These are phyloP conservation scores for Papiliotrema nemorosa DNA, from an alignment of 1,284 basidiomycete genomes.

Conservation along the genomic window DNA sequence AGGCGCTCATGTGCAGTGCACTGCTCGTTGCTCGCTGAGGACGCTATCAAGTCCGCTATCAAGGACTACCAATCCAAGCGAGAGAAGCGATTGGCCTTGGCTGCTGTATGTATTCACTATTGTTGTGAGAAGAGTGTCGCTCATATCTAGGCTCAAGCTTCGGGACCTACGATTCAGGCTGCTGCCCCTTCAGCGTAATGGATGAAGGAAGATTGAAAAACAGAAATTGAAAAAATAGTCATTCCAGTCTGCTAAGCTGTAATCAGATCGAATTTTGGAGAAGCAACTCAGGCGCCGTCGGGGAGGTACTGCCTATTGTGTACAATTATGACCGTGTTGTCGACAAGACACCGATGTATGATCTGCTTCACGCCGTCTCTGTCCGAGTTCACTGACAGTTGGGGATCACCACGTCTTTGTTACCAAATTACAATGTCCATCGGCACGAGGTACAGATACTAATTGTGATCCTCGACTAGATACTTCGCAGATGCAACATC, in stretches of 20 bases:
- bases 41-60: slow-evolving; percentile 92
- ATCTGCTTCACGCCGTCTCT: no score
- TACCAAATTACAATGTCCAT: no score
- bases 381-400: no score
- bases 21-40: slow-evolving; percentile 87
- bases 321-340: no score
- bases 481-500: slow-evolving; percentile 20
- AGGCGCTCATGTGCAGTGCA: slow-evolving; percentile 42
- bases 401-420: no score
- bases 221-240: no score
- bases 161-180: slow-evolving; percentile 3
- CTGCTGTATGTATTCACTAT: slow-evolving; percentile 10
- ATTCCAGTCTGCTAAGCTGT: no score
- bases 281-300: no score
- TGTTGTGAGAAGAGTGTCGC: background rate
- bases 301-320: no score
- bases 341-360: no score
- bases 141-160: slow-evolving; percentile 2
- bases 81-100: slow-evolving; percentile 44
- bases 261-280: no score
- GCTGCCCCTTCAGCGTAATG: background rate
- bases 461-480: slow-evolving; percentile 25
- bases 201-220: background rate
- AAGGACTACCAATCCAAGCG: slow-evolving; percentile 85
- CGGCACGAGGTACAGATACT: background rate